Evolutionary conservation across 1,139 yeast species (phyloP), one percentile per base, ranked within the genome.

Genomic region (Eremothecium cymbalariae): DNA sequence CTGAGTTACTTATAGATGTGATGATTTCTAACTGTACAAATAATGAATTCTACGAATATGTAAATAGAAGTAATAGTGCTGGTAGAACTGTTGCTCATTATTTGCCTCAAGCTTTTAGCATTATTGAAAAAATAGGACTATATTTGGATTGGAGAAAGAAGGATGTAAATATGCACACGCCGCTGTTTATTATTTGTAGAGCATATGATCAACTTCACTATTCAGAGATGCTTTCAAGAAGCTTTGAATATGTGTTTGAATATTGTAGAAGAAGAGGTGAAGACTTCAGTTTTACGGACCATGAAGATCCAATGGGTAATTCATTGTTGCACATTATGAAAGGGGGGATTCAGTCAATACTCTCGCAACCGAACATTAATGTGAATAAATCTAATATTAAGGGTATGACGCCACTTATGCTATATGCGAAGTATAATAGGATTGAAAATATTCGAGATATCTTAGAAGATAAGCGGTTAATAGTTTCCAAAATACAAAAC

Each of bases 191-290:
- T 5, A 57, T 84, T 4, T 75, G 85, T 46, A 64, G 95, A 32
- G 77, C 90, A 43, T 88, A 88, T 57, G 96, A 88, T 52, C 90
- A 83, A 46, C 61, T 72, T 0, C 58, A 74, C 18, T 88, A 88
- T 52, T 55, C 63, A 1, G 55, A 53, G 2, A 56, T 86, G 47
- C 57, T 84, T 3, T 42, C 51, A 9, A 54, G 52, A 2, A 74
- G 77, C 0, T 68, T 81, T 37, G 45, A 54, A 1, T 63, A 70
- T 20, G 73, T 71, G 1, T 59, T 59, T 17, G 30, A 50, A 7
- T 67, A 74, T 67, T 68, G 71, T 41, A 45, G 45, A 1, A 29
- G 20, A 0, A 52, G 56, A 21, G 39, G 47, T 2, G 45, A 47
- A 2, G 41, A 43, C 2, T 62, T 76, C 34, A 62, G 69, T 40